A percentile compares a stretch with the other conserved stretches of the same genome.
Conservation (phyloP, 2,329 filamentous ascomycete species). For the Hypoxylon sp. region DNA sequence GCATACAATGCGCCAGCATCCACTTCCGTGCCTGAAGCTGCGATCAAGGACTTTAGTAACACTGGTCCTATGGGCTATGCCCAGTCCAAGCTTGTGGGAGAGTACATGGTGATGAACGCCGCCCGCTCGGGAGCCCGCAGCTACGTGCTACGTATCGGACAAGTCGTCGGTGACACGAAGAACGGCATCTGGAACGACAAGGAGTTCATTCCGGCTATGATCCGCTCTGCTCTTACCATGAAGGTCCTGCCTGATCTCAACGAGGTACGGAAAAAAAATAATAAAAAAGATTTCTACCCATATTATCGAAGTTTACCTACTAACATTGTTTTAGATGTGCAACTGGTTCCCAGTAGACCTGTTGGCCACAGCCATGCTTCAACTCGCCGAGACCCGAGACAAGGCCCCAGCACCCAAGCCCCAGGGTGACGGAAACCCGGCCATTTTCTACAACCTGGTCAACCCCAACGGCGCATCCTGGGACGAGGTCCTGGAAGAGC, state of each 20-base stretch:
- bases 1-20: constrained; percentile 51
- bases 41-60: constrained; percentile 47
- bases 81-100: constrained; percentile 58
- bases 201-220: constrained; percentile 60
- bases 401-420: constrained; percentile 31
- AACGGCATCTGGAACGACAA: constrained; percentile 58
- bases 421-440: constrained; percentile 12
- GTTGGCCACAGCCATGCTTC: constrained; percentile 47
- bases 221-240: constrained; percentile 55
- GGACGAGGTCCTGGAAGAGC: constrained; percentile 60
- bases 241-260: constrained; percentile 56
- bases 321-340: constrained; percentile 34
- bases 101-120: constrained; percentile 52
- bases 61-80: constrained; percentile 62
- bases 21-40: constrained; percentile 48
- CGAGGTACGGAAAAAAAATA: too few relatives aligned
- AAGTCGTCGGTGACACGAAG: constrained; percentile 57
- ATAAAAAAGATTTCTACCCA: too few relatives aligned
- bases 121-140: constrained; percentile 45
- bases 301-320: background rate
- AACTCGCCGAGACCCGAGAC: constrained; percentile 45
- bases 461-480: constrained; percentile 59
- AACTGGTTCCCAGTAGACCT: constrained; percentile 53
- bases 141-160: constrained; percentile 52
- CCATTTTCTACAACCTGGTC: constrained; percentile 60